Evolutionary conservation across 352 stramenopile genomes (phyloP), one percentile per base, ranked within the genome.

Genomic region (Phytophthora podocarpi): DNA sequence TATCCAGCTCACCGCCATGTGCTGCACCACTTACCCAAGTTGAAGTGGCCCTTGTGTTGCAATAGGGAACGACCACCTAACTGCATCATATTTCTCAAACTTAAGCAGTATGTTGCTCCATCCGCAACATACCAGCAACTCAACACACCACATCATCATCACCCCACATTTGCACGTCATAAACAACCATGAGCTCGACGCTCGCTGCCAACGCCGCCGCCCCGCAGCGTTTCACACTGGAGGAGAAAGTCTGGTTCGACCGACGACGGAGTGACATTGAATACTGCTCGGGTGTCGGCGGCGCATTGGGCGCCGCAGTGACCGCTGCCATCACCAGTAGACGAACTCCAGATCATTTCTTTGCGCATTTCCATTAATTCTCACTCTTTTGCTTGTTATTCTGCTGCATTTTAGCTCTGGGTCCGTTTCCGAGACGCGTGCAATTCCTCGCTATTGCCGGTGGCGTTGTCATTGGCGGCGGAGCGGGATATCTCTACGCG

Each of bases 171-270:
- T 21, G 18, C 31, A 20, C 20, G 36, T 64, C 32, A 61, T 55
- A 37, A 15, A 58, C 48, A 63, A 42, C n/a, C 41, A 70, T 66
- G 61, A 66, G 61, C 54, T 65, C 61, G 1, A 31, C 43, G 21
- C 41, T 34, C 13, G 21, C 21, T 6, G 32, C 55, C 30, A 51
- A 36, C 37, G 6, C 30, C 30, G 26, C 63, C 16, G 21, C 32
- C 10, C 61, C 60, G 18, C 68, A 68, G 57, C 82, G 78, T 15
- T 70, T 91, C 43, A 91, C 82, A 42, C 74, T 94, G 23, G 85
- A 94, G 62, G 85, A 94, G 64, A 92, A 92, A 55, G 52, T 91
- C 27, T 94, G 85, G 85, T 88, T 87, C 50, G 82, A 94, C 40
- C 80, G 80, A 37, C 81, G 85, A 65, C 69, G 76, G 53, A 79